Evolutionary conservation across 495 filamentous ascomycete species (phyloP).

Genomic region (Aspergillus cristatus): DNA sequence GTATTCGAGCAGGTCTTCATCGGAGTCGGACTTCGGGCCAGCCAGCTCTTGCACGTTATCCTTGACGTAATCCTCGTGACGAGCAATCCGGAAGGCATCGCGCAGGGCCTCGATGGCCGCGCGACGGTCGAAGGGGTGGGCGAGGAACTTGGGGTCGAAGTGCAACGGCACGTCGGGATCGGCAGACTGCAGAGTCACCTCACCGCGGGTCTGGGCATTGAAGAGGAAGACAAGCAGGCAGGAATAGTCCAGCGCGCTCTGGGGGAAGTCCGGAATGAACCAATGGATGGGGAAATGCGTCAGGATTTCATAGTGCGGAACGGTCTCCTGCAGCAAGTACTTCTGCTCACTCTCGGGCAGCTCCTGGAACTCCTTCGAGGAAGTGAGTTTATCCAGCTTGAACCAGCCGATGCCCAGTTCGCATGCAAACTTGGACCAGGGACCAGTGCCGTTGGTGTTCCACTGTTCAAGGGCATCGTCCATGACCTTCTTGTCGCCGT

Average conservation of each 20-base stretch:
- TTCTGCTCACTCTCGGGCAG: slow-evolving; percentile 27
- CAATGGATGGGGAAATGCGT: slow-evolving; percentile 21
- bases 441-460: slow-evolving; percentile 35
- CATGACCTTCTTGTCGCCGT: slow-evolving; percentile 18
- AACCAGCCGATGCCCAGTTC: slow-evolving; percentile 42
- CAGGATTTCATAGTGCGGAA: slow-evolving; percentile 34
- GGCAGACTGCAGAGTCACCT: slow-evolving; percentile 41
- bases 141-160: slow-evolving; percentile 47
- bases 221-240: slow-evolving; percentile 16
- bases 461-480: slow-evolving; percentile 35
- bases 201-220: slow-evolving; percentile 32
- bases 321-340: slow-evolving; percentile 28
- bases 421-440: slow-evolving; percentile 30
- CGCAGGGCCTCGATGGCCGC: slow-evolving; percentile 45
- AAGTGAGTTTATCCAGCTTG: slow-evolving; percentile 32
- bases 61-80: slow-evolving; percentile 15
- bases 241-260: slow-evolving; percentile 14
- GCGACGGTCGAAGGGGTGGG: slow-evolving; percentile 45
- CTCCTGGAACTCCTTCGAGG: slow-evolving; percentile 29
- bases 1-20: slow-evolving; percentile 47
- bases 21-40: slow-evolving; percentile 35
- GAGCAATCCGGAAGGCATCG: slow-evolving; percentile 24
- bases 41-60: slow-evolving; percentile 21
- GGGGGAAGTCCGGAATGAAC: slow-evolving; percentile 18
- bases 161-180: slow-evolving; percentile 39